Conservation (phyloP, 352 stramenopile genomes). For the Globisporangium solare region DNA sequence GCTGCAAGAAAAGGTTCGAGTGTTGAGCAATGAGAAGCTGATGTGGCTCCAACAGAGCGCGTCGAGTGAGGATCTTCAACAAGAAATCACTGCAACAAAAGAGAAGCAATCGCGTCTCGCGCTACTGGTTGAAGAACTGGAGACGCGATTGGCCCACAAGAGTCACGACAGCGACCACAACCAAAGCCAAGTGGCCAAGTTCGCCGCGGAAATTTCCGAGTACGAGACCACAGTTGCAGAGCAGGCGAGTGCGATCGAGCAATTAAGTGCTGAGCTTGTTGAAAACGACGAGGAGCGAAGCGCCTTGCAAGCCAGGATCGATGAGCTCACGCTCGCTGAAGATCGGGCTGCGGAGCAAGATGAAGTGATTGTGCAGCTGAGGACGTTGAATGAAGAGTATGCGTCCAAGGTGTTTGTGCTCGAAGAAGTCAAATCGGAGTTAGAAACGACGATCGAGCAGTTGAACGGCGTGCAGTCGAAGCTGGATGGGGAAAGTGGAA, state of each 20-base stretch:
- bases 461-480: background rate
- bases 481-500: background rate
- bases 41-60: slow-evolving; percentile 21
- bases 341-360: slow-evolving; percentile 10
- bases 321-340: slow-evolving; percentile 16
- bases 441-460: slow-evolving; percentile 2
- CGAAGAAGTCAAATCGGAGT: slow-evolving; percentile 3
- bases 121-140: slow-evolving; percentile 7
- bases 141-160: slow-evolving; percentile 14
- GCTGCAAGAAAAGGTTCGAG: slow-evolving; percentile 11
- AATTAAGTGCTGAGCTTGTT: slow-evolving; percentile 9
- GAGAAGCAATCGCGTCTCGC: slow-evolving; percentile 16
- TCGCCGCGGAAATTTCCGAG: slow-evolving; percentile 9
- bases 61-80: slow-evolving; percentile 20
- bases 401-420: slow-evolving; percentile 5
- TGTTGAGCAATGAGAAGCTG: slow-evolving; percentile 16
- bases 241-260: slow-evolving; percentile 15
- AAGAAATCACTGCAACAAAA: slow-evolving; percentile 20
- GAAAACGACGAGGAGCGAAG: slow-evolving; percentile 12
- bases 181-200: background rate
- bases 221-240: slow-evolving; percentile 16
- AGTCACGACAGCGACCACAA: slow-evolving; percentile 16
- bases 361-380: slow-evolving; percentile 2
- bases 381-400: background rate
- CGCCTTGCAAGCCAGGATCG: slow-evolving; percentile 11